These are phyloP conservation scores for Wolfiporia cocos DNA, from an alignment of 1,284 basidiomycete genomes.

Conservation along the genomic window DNA sequence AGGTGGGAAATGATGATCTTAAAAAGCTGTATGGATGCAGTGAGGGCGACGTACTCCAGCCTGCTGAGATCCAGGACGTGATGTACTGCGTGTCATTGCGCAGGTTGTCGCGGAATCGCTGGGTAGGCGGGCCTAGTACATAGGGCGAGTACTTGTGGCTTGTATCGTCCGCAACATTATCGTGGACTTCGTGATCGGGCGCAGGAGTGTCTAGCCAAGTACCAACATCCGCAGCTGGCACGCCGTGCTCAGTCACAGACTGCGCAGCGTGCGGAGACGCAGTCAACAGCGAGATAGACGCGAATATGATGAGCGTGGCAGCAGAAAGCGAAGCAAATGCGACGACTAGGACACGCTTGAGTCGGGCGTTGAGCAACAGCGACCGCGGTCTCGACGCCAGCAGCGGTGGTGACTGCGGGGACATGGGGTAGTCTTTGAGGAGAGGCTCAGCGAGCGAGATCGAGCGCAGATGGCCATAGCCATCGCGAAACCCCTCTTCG, in stretches of 20 bases:
- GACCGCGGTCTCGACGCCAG: slow-evolving; percentile 9
- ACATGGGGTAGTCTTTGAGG: slow-evolving; percentile 16
- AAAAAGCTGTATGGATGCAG: background rate
- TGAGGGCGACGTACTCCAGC: slow-evolving; percentile 51
- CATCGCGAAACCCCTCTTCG: slow-evolving; percentile 6
- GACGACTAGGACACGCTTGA: slow-evolving; percentile 21
- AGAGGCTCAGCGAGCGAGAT: slow-evolving; percentile 24
- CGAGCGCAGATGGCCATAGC: slow-evolving; percentile 15
- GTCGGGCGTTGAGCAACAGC: slow-evolving; percentile 9
- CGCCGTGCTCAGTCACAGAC: background rate
- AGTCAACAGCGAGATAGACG: slow-evolving; percentile 10
- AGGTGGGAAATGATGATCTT: slow-evolving; percentile 5
- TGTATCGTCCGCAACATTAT: slow-evolving; percentile 5
- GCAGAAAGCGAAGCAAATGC: slow-evolving; percentile 24
- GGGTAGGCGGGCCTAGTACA: slow-evolving; percentile 44
- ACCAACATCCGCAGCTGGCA: background rate
- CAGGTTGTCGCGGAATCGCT: slow-evolving; percentile 53
- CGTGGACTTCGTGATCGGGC: slow-evolving; percentile 1
- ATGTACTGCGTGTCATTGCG: slow-evolving; percentile 55
- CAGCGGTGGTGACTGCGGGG: slow-evolving; percentile 11
- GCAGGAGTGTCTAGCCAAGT: background rate
- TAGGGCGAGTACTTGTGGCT: slow-evolving; percentile 18
- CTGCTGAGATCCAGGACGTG: slow-evolving; percentile 62
- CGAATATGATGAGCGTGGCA: slow-evolving; percentile 27
- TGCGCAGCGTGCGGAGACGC: slow-evolving; percentile 1